phyloP scores from a whole-genome alignment of 768 basidiomycete species.

The Leccinum ochraceum region DNA sequence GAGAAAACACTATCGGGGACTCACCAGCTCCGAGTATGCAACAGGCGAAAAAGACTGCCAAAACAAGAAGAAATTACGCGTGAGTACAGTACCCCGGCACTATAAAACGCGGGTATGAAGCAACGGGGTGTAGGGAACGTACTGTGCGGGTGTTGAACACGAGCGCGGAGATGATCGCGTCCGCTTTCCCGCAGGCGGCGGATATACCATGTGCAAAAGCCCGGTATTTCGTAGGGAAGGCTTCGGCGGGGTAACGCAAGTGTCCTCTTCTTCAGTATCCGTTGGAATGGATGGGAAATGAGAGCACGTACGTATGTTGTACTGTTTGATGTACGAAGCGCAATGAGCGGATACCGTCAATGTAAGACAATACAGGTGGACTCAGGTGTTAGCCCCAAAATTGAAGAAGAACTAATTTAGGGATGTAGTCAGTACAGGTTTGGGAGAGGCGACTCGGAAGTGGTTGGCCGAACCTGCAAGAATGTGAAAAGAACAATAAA shows the following conservation, averaged over 20 bases:
- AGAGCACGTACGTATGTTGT: constrained; percentile 49
- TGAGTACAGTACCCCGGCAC: not conserved
- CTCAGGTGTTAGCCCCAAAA: constrained; percentile 71
- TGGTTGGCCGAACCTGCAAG: constrained; percentile 45
- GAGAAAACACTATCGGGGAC: constrained; percentile 3
- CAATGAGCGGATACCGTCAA: constrained; percentile 1
- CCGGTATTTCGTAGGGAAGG: constrained; percentile 72
- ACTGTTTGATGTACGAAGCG: constrained; percentile 24
- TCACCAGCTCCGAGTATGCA: constrained; percentile 56
- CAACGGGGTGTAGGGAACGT: constrained; percentile 29
- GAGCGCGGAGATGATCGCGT: constrained; percentile 76
- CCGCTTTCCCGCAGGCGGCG: constrained; percentile 72
- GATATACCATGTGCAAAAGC: constrained; percentile 74
- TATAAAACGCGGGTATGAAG: not conserved
- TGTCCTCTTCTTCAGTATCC: constrained; percentile 1
- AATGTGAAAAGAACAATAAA: constrained; percentile 77
- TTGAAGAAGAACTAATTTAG: constrained; percentile 69
- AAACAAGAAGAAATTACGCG: not conserved
- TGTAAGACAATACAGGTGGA: not conserved
- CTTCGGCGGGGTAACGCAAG: constrained; percentile 75
- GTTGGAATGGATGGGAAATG: not conserved
- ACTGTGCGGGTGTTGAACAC: constrained; percentile 67
- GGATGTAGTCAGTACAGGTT: constrained; percentile 1
- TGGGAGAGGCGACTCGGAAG: not conserved
- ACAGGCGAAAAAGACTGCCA: constrained; percentile 66